Base-by-base conservation (phyloP, 257 asterid genomes). In the Primulina huaijiensis region DNA sequence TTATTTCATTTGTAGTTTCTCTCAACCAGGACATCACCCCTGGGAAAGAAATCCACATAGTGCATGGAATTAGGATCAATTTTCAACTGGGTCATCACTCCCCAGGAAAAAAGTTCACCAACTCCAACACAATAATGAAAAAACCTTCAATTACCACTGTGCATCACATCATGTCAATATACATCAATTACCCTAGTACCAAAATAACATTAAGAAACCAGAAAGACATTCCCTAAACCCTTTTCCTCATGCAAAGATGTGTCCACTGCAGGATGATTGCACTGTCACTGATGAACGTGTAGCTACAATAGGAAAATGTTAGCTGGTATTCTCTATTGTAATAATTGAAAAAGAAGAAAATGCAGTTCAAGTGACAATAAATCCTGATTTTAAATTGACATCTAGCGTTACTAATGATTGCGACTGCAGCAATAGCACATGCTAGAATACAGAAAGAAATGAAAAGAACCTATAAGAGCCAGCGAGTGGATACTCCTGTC, bases 311-410 rank as follows among this genome's bases (percentile, higher is more conserved):
- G 89, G 89, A 67, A 89, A 86, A 77, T 84, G 90, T 65, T 88
- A 82, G 70, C 80, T 89, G 75, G 77, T 85, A 65, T 89, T 84
- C 86, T 89, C 96, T 5, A 85, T 88, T 55, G 82, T 69, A 65
- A 86, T 93, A 65, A 92, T 81, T 29, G 95, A 88, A 65, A 84
- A 90, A 84, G 92, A 82, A 80, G 84, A 67, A 21, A 81, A 68
- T 74, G 60, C 59, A n/a, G 76, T 57, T 66, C 85, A 77, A 73
- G 75, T 69, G 74, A 69, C 74, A 60, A 69, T 57, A 70, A 71
- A 73, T 73, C 64, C 72, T 30, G 64, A 62, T 34, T 46, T 73
- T 33, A 82, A 73, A 33, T 43, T 60, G 64, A 70, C 76, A 60
- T 69, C 75, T 56, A 80, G 69, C 73, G 78, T 77, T 64, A 74